These are phyloP conservation scores for Cryptococcus sp. DNA, from an alignment of 1,284 basidiomycete species.

Conservation along the genomic window DNA sequence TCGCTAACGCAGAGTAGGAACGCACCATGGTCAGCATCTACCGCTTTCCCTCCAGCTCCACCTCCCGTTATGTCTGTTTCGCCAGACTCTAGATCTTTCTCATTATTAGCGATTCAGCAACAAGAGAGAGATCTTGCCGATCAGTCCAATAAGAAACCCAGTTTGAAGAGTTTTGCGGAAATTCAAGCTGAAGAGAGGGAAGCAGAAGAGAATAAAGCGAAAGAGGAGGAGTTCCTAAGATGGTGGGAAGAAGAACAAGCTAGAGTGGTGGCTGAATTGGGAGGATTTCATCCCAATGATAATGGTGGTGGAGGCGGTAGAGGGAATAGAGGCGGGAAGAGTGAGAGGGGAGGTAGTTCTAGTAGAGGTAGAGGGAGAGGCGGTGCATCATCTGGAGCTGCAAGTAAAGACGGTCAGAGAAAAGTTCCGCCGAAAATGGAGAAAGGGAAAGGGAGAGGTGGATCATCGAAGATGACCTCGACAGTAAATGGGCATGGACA, in stretches of 20 bases:
- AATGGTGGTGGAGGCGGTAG: slow-evolving; percentile 10
- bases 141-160: slow-evolving; percentile 47
- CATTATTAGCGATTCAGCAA: slow-evolving; percentile 77
- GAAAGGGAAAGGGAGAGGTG: neutral
- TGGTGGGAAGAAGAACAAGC: slow-evolving; percentile 84
- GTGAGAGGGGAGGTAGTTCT: neutral
- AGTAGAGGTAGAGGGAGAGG: slow-evolving; percentile 4
- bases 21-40: slow-evolving; percentile 23
- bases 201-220: slow-evolving; percentile 49
- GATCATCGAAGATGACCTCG: too few species aligned
- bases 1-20: slow-evolving; percentile 7
- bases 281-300: neutral
- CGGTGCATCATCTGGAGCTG: slow-evolving; percentile 7
- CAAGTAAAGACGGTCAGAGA: neutral
- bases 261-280: slow-evolving; percentile 53
- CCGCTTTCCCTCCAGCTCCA: slow-evolving; percentile 44
- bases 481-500: too few species aligned
- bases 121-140: slow-evolving; percentile 58
- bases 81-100: slow-evolving; percentile 50
- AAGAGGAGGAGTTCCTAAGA: slow-evolving; percentile 70
- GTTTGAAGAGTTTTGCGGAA: slow-evolving; percentile 61
- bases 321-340: slow-evolving; percentile 5
- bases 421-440: neutral
- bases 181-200: slow-evolving; percentile 74
- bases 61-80: slow-evolving; percentile 27